These are phyloP conservation scores for Sclerotinia borealis DNA, from an alignment of 2,329 filamentous ascomycete genomes.

Conservation along the genomic window DNA sequence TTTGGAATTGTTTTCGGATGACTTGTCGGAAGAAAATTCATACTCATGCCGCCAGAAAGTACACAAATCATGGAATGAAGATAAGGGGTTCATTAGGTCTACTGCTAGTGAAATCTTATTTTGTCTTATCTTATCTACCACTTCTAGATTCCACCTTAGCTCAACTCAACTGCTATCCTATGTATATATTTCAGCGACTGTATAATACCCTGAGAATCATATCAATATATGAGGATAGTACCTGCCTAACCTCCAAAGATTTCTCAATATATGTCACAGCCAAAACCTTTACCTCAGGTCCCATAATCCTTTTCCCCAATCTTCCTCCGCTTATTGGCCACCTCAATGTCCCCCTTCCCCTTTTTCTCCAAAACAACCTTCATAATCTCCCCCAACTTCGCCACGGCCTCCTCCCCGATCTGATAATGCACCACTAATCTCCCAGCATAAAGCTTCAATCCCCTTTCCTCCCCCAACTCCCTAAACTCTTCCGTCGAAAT, in stretches of 20 bases:
- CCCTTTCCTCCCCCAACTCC: constrained; percentile 48
- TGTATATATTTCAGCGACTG: background rate
- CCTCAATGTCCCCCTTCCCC: constrained; percentile 14
- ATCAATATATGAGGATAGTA: background rate
- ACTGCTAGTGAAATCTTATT: background rate
- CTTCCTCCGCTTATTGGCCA: constrained; percentile 14
- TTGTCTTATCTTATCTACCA: background rate
- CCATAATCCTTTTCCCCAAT: constrained; percentile 31
- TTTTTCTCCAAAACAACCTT: constrained; percentile 26
- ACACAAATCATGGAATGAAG: background rate
- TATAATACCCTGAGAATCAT: background rate
- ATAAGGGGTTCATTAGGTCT: background rate
- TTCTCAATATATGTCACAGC: too few species aligned
- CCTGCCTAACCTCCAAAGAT: background rate
- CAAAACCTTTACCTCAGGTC: constrained; percentile 13
- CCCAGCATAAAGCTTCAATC: constrained; percentile 49
- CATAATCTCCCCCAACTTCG: constrained; percentile 43
- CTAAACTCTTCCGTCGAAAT: constrained; percentile 48
- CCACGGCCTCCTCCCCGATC: constrained; percentile 54
- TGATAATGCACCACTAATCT: constrained; percentile 66
- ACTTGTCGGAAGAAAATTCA: too few species aligned
- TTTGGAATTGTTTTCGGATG: too few species aligned
- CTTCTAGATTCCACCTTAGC: background rate
- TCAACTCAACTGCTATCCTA: too few species aligned
- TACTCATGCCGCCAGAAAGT: too few species aligned